Evolutionary conservation across 106 monocot genomes (phyloP).

Genomic region (Agapanthus africanus): DNA sequence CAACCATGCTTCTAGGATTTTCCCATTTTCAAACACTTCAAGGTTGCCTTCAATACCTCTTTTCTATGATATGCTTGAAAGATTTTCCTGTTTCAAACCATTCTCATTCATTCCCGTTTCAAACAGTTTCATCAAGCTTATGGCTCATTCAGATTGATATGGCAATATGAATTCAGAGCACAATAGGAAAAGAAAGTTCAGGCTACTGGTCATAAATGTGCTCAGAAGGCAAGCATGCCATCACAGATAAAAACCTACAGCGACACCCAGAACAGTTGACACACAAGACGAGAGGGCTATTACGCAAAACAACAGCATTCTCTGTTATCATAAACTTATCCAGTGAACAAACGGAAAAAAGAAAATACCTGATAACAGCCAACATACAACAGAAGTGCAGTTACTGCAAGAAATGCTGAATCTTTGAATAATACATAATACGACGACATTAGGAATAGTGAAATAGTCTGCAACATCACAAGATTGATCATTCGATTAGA

Average conservation of each 20-base stretch:
- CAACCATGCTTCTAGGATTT: neutral
- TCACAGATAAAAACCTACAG: neutral
- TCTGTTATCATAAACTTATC: too few species aligned
- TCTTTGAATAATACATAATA: slow-evolving; percentile 70
- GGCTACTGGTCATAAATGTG: neutral
- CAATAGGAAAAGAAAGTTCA: too few species aligned
- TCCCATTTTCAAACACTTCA: neutral
- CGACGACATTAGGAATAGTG: slow-evolving; percentile 73
- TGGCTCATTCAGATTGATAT: neutral
- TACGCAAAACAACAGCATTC: neutral
- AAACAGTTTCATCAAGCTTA: neutral
- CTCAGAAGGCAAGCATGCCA: neutral
- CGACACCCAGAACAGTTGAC: neutral
- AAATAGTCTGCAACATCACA: slow-evolving; percentile 52
- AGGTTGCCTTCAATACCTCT: too few species aligned
- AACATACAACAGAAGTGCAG: slow-evolving; percentile 77
- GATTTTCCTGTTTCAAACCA: neutral
- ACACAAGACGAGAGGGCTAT: neutral
- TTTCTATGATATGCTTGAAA: neutral
- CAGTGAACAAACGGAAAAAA: too few species aligned
- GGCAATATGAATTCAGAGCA: neutral
- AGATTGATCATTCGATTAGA: slow-evolving; percentile 7
- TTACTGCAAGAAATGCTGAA: slow-evolving; percentile 58
- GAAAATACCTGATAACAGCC: slow-evolving; percentile 88
- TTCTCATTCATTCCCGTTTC: neutral